Base-by-base conservation (phyloP, 257 asterid species). In the Nicotiana attenuata region DNA sequence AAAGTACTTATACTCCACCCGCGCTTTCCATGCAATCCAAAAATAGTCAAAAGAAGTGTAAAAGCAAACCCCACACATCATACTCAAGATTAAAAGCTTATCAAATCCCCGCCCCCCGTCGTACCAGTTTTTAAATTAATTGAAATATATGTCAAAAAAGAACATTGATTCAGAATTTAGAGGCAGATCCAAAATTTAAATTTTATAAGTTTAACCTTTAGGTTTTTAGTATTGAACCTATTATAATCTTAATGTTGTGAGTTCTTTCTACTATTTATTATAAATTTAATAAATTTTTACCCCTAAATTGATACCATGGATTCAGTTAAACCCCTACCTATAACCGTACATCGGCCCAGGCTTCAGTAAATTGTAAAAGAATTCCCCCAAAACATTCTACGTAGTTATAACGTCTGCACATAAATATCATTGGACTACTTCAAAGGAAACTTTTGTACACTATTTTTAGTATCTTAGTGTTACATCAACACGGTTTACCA, bases 401-500 rank as follows among this genome's bases (percentile, higher is more conserved):
- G 7, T 45, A 45, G 31, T 71, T 6, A 22, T 71, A 20, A 45
- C 22, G 60, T 71, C 47, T 3, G 55, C 24, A 7, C 4, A 22
- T 22, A 73, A 24, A 50, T 75, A 26, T 26, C 5, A 50, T 50
- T 14, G 63, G 24, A 75, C 28, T 50, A 26, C 0, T 47, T 50
- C 24, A 24, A 75, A 24, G 61, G 45, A 7, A 75, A 50, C 80
- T 50, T 26, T 47, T 24, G 10, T 50, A 8, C 14, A 47, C 79
- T 47, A 45, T 41, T 71, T 71, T 45, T 22, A 71, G 56, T 11
- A 69, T 41, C 78, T 41, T 69, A 41, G 22, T 22, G 41, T 73
- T 73, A 73, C 79, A 10, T 75, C 63, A 22, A 75, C 80, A 63
- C 63, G 80, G 79, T 75, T 50, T 75, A 50, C 80, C 80, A 75